A percentile compares a stretch with the other conserved stretches of the same genome.
phyloP scores from a whole-genome alignment of 1,284 basidiomycete species.

The Schizophyllum commune region DNA sequence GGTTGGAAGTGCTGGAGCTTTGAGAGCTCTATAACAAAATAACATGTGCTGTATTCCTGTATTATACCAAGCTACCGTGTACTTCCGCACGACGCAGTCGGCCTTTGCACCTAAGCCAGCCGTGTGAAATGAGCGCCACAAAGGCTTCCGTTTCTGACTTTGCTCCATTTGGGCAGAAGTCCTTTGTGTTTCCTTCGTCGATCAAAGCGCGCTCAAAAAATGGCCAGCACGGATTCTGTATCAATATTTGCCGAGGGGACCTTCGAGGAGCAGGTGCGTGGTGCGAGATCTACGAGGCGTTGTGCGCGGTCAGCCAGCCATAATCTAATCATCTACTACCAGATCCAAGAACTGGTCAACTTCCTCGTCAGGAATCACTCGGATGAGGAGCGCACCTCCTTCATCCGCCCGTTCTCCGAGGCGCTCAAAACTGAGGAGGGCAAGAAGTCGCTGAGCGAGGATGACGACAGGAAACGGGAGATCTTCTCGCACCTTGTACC shows the following conservation, averaged over 20 bases:
- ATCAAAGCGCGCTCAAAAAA: neutral
- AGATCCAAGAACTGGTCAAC: constrained; percentile 76
- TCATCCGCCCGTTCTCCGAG: constrained; percentile 62
- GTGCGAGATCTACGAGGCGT: constrained; percentile 2
- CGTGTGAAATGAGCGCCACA: neutral
- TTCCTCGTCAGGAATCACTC: constrained; percentile 65
- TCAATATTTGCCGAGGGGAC: constrained; percentile 85
- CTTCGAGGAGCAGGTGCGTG: constrained; percentile 74
- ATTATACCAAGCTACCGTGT: neutral
- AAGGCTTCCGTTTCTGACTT: neutral
- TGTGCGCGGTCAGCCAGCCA: neutral
- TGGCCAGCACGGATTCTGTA: constrained; percentile 53
- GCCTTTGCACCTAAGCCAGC: neutral
- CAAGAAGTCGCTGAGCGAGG: constrained; percentile 44
- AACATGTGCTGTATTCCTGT: neutral
- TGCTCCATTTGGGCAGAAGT: neutral
- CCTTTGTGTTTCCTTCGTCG: neutral
- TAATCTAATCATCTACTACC: constrained; percentile 12
- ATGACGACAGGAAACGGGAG: constrained; percentile 41
- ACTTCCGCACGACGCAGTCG: too few species aligned
- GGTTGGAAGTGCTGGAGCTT: constrained; percentile 18
- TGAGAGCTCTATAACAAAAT: neutral
- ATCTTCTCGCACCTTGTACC: constrained; percentile 51
- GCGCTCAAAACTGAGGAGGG: constrained; percentile 48
- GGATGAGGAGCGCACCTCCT: constrained; percentile 59